phyloP scores from a whole-genome alignment of 2,329 filamentous ascomycete species.

The Aspergillus neoniger region DNA sequence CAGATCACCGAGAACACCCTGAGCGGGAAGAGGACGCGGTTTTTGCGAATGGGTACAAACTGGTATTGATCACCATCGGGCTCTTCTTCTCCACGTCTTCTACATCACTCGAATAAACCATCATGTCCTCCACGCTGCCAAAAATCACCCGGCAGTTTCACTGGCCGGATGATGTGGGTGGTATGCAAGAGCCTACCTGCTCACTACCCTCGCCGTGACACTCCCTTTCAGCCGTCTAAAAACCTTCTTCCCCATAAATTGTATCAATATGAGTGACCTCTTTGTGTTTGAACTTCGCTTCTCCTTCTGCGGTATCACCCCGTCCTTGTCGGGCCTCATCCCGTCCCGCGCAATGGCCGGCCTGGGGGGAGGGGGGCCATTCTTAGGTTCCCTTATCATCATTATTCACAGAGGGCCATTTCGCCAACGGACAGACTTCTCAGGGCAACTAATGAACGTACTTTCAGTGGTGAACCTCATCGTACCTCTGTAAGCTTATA shows the following conservation, averaged over 20 bases:
- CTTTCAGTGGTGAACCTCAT: constrained; percentile 36
- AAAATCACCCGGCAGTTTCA: constrained; percentile 43
- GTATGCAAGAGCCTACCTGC: constrained; percentile 43
- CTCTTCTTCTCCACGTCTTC: no score
- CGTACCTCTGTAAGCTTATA: constrained; percentile 25
- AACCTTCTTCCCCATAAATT: constrained; percentile 39
- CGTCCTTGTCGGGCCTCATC: constrained; percentile 34
- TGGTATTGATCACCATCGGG: no score
- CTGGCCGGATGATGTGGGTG: constrained; percentile 44
- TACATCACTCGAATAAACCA: no score
- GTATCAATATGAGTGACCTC: constrained; percentile 35
- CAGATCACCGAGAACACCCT: no score
- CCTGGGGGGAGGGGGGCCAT: constrained; percentile 32
- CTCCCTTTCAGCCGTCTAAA: constrained; percentile 24
- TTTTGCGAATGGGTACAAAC: no score
- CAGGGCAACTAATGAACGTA: constrained; percentile 33
- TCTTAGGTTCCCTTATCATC: constrained; percentile 36
- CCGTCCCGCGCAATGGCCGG: constrained; percentile 39
- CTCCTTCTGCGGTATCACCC: constrained; percentile 32
- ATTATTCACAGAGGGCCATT: constrained; percentile 36
- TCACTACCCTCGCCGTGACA: constrained; percentile 32
- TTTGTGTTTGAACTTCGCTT: constrained; percentile 43
- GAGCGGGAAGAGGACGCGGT: no score
- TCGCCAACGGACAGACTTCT: constrained; percentile 33
- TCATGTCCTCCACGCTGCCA: constrained; percentile 18